Percentiles rank a stretch among this genome's conserved stretches.
Conservation (phyloP, 805 yeast genomes). For the Citeromyces nyonsensis region DNA sequence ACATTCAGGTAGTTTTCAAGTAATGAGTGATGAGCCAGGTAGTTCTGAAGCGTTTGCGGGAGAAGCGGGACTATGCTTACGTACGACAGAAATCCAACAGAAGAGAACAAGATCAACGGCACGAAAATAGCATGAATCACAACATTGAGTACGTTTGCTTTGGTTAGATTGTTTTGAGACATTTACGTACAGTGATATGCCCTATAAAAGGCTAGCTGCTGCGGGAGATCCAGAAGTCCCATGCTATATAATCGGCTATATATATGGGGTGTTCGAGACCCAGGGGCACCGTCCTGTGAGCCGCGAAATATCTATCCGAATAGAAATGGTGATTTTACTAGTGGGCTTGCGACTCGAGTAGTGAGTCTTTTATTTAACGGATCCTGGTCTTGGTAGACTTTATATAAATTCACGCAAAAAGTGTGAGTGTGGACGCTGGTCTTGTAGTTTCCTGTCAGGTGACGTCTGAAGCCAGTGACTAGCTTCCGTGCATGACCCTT, state of each 20-base stretch:
- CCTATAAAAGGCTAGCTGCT: conserved; percentile 47
- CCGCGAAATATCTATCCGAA: not conserved
- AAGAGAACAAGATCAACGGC: conserved; percentile 54
- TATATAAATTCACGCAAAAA: not conserved
- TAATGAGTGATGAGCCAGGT: conserved; percentile 6
- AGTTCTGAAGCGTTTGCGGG: conserved; percentile 3
- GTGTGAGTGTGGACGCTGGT: too few species aligned
- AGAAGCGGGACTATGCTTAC: conserved; percentile 5
- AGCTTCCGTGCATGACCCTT: too few species aligned
- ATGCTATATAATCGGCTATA: too few species aligned
- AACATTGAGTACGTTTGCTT: conserved; percentile 37
- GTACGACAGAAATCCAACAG: conserved; percentile 23
- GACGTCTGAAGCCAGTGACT: too few species aligned
- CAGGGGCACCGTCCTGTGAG: not conserved
- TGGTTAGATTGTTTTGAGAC: not conserved
- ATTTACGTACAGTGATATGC: conserved; percentile 12
- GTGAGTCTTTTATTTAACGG: not conserved
- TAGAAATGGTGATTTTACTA: not conserved
- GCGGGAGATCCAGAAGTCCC: conserved; percentile 18
- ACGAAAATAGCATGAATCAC: conserved; percentile 65
- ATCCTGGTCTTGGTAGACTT: not conserved
- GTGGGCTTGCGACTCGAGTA: not conserved
- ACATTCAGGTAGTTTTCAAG: conserved; percentile 17
- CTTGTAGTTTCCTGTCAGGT: too few species aligned
- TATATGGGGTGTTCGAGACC: not conserved